Conservation (phyloP, 164 flowering plant species). For the Akebia trifoliata region DNA sequence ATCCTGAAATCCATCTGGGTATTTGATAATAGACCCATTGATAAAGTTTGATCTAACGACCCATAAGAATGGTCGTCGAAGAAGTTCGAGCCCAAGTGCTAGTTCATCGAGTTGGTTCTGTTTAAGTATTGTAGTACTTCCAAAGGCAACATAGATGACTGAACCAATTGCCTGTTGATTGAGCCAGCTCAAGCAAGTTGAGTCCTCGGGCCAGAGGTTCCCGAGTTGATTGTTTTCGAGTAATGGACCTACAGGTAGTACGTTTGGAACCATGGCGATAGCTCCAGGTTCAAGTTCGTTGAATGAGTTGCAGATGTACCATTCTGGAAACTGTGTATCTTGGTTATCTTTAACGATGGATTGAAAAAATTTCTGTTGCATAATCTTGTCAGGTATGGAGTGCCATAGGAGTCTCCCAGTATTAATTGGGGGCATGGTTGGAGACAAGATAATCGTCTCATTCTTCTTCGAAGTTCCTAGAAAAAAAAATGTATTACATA, state of each 20-base stretch:
- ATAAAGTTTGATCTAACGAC: constrained; percentile 17
- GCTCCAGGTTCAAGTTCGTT: constrained; percentile 26
- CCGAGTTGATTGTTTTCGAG: constrained; percentile 17
- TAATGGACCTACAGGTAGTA: constrained; percentile 30
- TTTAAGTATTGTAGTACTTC: constrained; percentile 15
- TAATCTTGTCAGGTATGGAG: not conserved
- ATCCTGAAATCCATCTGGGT: constrained; percentile 16
- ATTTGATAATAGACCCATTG: not conserved
- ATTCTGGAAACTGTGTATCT: constrained; percentile 12
- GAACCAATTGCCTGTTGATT: constrained; percentile 22
- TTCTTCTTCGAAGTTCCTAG: constrained; percentile 19
- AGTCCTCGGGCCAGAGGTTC: constrained; percentile 14
- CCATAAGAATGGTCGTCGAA: constrained; percentile 24
- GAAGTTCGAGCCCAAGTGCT: constrained; percentile 26
- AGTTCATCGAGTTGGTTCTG: constrained; percentile 23
- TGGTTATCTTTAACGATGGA: constrained; percentile 4
- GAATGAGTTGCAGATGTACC: constrained; percentile 35
- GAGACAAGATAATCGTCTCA: constrained; percentile 13
- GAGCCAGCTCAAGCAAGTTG: constrained; percentile 24
- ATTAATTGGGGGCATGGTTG: constrained; percentile 20
- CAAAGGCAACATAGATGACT: constrained; percentile 29
- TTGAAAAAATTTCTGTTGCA: constrained; percentile 11
- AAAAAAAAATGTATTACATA: too few relatives aligned
- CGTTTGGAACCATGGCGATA: constrained; percentile 12
- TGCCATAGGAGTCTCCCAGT: constrained; percentile 20